Conservation (phyloP, 78 protist species). For the Chrysochromulina parva region DNA sequence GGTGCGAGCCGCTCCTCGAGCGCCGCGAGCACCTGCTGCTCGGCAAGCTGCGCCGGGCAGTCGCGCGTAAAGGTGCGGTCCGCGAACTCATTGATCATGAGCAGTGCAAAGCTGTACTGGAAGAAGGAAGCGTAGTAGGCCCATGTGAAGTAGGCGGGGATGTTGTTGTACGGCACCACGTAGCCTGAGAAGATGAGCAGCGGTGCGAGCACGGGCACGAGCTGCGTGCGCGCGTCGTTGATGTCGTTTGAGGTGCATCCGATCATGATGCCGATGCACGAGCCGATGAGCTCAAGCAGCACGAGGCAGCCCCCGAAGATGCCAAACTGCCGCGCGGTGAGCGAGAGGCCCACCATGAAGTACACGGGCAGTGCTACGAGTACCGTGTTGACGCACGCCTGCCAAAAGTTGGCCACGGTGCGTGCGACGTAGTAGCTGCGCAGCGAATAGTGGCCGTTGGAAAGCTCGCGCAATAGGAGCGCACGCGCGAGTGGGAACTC, state of each 20-base stretch:
- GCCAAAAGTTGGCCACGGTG: too few relatives aligned
- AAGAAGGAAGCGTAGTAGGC: background rate
- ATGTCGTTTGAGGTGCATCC: background rate
- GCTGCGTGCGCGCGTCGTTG: background rate
- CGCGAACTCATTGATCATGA: background rate
- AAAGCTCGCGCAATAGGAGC: background rate
- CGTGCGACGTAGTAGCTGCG: too few relatives aligned
- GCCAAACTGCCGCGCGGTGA: background rate
- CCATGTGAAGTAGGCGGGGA: slow-evolving; percentile 7
- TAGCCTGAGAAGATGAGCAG: slow-evolving; percentile 4
- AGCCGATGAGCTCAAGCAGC: background rate
- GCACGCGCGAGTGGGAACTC: background rate
- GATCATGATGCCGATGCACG: background rate
- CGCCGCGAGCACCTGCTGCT: too few relatives aligned
- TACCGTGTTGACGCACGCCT: too few relatives aligned
- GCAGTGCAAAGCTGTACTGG: background rate
- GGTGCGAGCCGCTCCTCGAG: too few relatives aligned
- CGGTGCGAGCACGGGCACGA: background rate
- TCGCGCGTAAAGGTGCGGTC: too few relatives aligned
- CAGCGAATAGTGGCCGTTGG: background rate
- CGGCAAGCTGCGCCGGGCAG: too few relatives aligned
- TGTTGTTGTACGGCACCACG: background rate
- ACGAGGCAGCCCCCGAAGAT: background rate
- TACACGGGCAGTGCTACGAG: background rate
- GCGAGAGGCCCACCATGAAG: background rate